These are phyloP conservation scores for Fraxinus excelsior DNA, from an alignment of 257 asterid species.

Conservation along the genomic window DNA sequence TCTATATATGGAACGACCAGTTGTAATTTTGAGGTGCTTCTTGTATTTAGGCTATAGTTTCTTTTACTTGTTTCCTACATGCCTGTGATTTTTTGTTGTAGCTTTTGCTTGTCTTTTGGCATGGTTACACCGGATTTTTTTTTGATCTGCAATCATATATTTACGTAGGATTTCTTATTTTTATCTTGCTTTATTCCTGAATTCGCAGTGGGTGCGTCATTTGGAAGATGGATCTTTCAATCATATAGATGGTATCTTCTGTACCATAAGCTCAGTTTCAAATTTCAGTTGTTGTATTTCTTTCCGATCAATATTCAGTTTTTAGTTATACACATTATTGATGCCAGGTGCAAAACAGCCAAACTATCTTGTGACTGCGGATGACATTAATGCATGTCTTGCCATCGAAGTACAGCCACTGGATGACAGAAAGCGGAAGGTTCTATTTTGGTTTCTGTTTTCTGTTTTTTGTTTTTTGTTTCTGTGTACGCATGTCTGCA, in stretches of 20 bases:
- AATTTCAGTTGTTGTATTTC: neutral
- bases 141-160: conserved; percentile 21
- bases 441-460: conserved; percentile 19
- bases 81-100: neutral
- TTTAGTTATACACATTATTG: conserved; percentile 27
- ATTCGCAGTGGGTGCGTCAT: conserved; percentile 97
- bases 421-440: conserved; percentile 97
- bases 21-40: conserved; percentile 91
- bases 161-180: conserved; percentile 22
- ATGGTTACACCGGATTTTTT: conserved; percentile 24
- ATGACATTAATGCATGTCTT: conserved; percentile 83
- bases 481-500: neutral
- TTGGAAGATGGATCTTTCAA: conserved; percentile 91
- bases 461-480: neutral
- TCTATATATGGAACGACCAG: conserved; percentile 97
- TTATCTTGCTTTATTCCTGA: conserved; percentile 30
- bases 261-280: conserved; percentile 19
- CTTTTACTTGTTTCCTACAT: neutral
- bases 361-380: conserved; percentile 89
- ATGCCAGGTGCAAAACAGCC: conserved; percentile 93
- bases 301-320: conserved; percentile 16
- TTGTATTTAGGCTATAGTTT: conserved; percentile 4
- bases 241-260: conserved; percentile 75
- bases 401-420: conserved; percentile 99
- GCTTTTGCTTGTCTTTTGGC: conserved; percentile 10